A percentile compares a stretch with the other conserved stretches of the same genome.
Evolutionary conservation across 2,329 filamentous ascomycete species (phyloP).

Genomic region (Aureobasidium namibiae): DNA sequence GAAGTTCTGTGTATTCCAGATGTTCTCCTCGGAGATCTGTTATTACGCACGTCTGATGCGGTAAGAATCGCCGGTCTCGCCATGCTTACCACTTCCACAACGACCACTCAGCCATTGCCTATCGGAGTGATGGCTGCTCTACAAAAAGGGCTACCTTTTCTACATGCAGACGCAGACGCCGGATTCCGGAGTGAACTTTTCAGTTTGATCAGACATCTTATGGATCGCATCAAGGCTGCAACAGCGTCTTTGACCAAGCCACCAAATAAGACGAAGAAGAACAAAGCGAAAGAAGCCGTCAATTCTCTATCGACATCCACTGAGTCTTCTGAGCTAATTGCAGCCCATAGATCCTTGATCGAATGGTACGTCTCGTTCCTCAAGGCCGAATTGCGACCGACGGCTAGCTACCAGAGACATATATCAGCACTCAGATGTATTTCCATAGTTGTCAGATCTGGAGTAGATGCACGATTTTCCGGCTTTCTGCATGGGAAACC

Average conservation of each 20-base stretch:
- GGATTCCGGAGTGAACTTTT: slow-evolving; percentile 78
- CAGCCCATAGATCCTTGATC: slow-evolving; percentile 57
- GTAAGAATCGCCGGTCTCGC: slow-evolving; percentile 76
- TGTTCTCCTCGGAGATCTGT: slow-evolving; percentile 29
- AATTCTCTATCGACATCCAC: neutral
- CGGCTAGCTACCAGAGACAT: slow-evolving; percentile 83
- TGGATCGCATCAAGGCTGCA: slow-evolving; percentile 64
- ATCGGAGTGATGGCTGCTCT: slow-evolving; percentile 54
- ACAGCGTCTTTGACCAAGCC: slow-evolving; percentile 43
- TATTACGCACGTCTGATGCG: slow-evolving; percentile 28
- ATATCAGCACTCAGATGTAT: slow-evolving; percentile 70
- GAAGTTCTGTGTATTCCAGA: slow-evolving; percentile 47
- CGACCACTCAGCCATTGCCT: slow-evolving; percentile 66
- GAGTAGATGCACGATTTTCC: slow-evolving; percentile 48
- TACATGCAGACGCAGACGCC: slow-evolving; percentile 78
- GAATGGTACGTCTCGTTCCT: slow-evolving; percentile 67
- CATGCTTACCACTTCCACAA: slow-evolving; percentile 66
- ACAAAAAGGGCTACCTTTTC: slow-evolving; percentile 55
- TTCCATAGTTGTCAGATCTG: slow-evolving; percentile 57
- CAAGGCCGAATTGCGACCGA: slow-evolving; percentile 64
- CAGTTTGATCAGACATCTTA: slow-evolving; percentile 64
- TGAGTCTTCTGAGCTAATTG: slow-evolving; percentile 18
- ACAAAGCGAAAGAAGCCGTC: neutral
- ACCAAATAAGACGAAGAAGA: slow-evolving; percentile 5
- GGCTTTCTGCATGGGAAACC: slow-evolving; percentile 35